Evolutionary conservation across 2,329 filamentous ascomycete genomes (phyloP), one percentile per base, ranked within the genome.

Genomic region (Nemania sp.): DNA sequence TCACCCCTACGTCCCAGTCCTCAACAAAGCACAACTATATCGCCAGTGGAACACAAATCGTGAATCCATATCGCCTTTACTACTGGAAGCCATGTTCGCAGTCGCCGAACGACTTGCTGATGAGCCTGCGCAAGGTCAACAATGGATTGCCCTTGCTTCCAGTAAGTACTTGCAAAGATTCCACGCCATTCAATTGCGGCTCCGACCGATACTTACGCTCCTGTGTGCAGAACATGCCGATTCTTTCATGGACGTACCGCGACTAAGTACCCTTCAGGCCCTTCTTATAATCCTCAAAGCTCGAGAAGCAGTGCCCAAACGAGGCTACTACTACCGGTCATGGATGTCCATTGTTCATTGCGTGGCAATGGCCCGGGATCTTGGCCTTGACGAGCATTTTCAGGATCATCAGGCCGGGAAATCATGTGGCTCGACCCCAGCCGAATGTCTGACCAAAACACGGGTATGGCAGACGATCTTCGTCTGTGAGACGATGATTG

Each of bases 311-410:
- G 87, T 90, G 9, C 93, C 94, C 0, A 96, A 96, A 72, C 87
- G 91, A 62, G 95, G 95, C 1, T 98, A 98, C 73, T 98, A 95
- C 75, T 98, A 95, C 76, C 88, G 94, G 39, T 98, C 95, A 0
- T 98, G 95, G 94, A 96, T 97, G 87, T 91, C 90, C 5, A 87
- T 96, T 18, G 94, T 97, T 54, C 91, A 93, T 62, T 92, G 94
- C 65, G 89, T 96, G 7, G 89, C 92, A 48, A 97, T 98, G 91
- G 92, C 87, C 25, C 95, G 96, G 71, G 94, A 97, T 72, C 80
- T 98, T 34, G 91, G 92, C 18, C 80, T 98, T 5, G 88, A 97
- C 71, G 92, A 97, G 65, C 94, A 98, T 76, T 87, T 87, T 63
- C 87, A 90, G 60, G 86, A 88, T 46, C 95, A 98, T 73, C 83